Percentiles rank a stretch among this genome's conserved stretches.
phyloP scores from a whole-genome alignment of 495 filamentous ascomycete genomes.

The Talaromyces trachyspermus region DNA sequence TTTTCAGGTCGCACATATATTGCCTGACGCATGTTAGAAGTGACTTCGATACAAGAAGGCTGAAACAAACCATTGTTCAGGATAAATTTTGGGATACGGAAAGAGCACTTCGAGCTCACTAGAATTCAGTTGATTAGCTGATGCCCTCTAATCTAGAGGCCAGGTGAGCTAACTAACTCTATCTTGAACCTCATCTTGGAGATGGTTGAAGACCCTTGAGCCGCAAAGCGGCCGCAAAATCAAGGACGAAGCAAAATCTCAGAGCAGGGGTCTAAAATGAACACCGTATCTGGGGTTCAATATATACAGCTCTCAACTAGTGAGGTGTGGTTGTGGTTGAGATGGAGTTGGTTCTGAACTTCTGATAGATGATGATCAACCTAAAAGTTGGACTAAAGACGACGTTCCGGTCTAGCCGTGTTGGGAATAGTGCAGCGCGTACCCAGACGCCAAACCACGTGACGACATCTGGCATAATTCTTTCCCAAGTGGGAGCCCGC shows the following conservation, averaged over 20 bases:
- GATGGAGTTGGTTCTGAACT: no score
- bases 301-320: no score
- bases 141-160: no score
- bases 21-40: conserved; percentile 22
- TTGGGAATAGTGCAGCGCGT: conserved; percentile 1
- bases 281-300: no score
- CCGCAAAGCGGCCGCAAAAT: no score
- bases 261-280: no score
- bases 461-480: conserved; percentile 10
- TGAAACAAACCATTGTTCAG: conserved; percentile 76
- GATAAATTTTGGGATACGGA: conserved; percentile 95
- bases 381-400: no score
- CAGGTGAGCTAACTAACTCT: conserved; percentile 54
- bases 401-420: neutral
- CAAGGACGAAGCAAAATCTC: no score
- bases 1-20: conserved; percentile 99
- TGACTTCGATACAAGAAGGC: conserved; percentile 1
- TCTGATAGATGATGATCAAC: no score
- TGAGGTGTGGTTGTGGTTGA: no score
- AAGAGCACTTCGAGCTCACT: conserved; percentile 93
- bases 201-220: conserved; percentile 10
- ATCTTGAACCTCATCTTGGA: conserved; percentile 93
- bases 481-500: conserved; percentile 6
- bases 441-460: conserved; percentile 32
- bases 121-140: conserved; percentile 6